Base-by-base conservation (phyloP, 2,329 filamentous ascomycete genomes). In the Nemania serpens region DNA sequence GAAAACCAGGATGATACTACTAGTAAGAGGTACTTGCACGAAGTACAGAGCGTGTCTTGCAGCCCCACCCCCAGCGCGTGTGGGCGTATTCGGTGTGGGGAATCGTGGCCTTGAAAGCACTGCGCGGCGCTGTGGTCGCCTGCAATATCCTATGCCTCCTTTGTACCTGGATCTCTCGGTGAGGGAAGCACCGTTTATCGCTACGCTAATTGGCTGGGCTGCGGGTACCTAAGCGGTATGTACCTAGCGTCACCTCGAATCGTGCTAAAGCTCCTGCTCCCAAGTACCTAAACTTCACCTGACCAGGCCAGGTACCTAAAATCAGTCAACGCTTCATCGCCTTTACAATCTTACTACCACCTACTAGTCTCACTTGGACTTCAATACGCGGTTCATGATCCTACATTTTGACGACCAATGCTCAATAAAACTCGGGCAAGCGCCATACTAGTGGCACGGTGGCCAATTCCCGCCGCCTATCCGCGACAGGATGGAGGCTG, bases 401-500 rank as follows among this genome's bases (percentile, higher is more conserved):
- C 42, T 25, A 17, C 17, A n/a, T n/a, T 3, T 29, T 20, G 29
- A 15, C 43, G 18, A 18, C 36, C 20, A 25, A 37, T 17, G 18
- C 55, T 47, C 47, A 56, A 59, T 43, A 18, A 45, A 34, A 33
- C 47, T 22, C 34, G 15, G 7, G 37, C 36, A 29, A 22, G 3
- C 20, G 9, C 20, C 18, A 46, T 43, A 41, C 42, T 22, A 57
- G 25, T 34, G n/a, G 12, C 37, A 52, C 34, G 9, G 7, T 7
- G 17, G 36, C 45, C 49, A 4, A 11, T 43, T 36, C 49, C 25
- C 3, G 17, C 46, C 50, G 45, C 45, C 5, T 37, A 29, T 13
- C 45, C 10, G 20, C 12, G 29, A 50, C 9, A 11, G 18, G 4
- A 79, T 79, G 77, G 74, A 78, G 34, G 63, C 48, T 5, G 68